Evolutionary conservation across 371 early-diverging fungal genomes (phyloP).

Genomic region (Mortierella sp.): DNA sequence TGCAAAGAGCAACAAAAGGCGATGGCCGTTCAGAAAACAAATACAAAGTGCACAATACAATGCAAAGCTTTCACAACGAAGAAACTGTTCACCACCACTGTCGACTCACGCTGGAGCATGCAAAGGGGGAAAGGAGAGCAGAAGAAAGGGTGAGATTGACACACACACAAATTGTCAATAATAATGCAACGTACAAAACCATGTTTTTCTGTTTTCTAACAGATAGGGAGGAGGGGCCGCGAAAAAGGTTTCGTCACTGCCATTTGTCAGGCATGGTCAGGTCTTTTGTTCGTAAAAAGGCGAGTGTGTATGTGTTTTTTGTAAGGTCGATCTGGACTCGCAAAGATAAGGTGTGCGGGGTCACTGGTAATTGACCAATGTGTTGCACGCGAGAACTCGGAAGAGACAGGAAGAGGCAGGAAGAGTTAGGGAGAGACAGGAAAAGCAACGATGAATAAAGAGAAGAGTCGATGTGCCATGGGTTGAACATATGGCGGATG

Average conservation of each 20-base stretch:
- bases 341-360: not conserved
- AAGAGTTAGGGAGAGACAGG: constrained; percentile 1
- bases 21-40: not conserved
- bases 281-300: too few species aligned
- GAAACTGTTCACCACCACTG: not conserved
- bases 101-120: not conserved
- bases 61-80: not conserved
- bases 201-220: not conserved
- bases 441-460: not conserved
- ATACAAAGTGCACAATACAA: not conserved
- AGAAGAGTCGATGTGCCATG: not conserved
- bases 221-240: too few species aligned
- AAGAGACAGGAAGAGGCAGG: not conserved
- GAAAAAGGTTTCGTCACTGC: too few species aligned
- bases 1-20: not conserved
- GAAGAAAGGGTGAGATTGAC: not conserved
- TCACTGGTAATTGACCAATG: not conserved
- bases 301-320: too few species aligned
- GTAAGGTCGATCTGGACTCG: too few species aligned
- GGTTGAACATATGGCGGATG: too few species aligned
- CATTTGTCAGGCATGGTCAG: too few species aligned
- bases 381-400: not conserved
- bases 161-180: not conserved
- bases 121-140: too few species aligned
- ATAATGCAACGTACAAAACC: constrained; percentile 6